Conservation (phyloP, 2,329 filamentous ascomycete species). For the Monascus ruber region DNA sequence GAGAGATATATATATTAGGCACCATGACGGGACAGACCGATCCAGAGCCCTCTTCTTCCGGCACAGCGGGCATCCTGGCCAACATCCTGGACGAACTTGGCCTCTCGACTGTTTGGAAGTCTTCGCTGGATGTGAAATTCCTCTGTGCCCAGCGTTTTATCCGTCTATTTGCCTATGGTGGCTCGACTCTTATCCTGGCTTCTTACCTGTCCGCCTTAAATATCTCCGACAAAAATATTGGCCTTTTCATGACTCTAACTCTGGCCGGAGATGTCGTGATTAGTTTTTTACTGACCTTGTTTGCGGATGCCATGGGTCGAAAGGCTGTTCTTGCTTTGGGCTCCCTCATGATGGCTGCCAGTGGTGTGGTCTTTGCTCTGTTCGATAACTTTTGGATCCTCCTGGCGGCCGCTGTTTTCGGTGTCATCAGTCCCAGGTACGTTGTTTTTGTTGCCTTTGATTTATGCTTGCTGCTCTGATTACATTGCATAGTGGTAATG, state of each 20-base stretch:
- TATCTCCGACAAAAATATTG: conserved; percentile 48
- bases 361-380: conserved; percentile 44
- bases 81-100: conserved; percentile 22
- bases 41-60: too few relatives aligned
- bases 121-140: conserved; percentile 26
- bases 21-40: too few relatives aligned
- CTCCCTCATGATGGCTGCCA: conserved; percentile 45
- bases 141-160: conserved; percentile 32
- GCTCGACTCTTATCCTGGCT: conserved; percentile 49
- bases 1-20: too few relatives aligned
- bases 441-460: conserved; percentile 4
- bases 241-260: conserved; percentile 55
- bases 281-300: conserved; percentile 45
- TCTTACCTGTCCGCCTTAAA: conserved; percentile 48
- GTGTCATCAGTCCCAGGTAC: conserved; percentile 48
- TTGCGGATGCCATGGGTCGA: conserved; percentile 49
- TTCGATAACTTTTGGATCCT: conserved; percentile 50
- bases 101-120: conserved; percentile 25
- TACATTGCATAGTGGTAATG: conserved; percentile 39
- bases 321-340: conserved; percentile 44
- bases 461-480: background rate
- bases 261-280: conserved; percentile 50
- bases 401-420: conserved; percentile 46
- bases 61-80: background rate
- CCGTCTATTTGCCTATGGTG: conserved; percentile 55